phyloP scores from a whole-genome alignment of 1,284 basidiomycete species.

The Malassezia pachydermatis region DNA sequence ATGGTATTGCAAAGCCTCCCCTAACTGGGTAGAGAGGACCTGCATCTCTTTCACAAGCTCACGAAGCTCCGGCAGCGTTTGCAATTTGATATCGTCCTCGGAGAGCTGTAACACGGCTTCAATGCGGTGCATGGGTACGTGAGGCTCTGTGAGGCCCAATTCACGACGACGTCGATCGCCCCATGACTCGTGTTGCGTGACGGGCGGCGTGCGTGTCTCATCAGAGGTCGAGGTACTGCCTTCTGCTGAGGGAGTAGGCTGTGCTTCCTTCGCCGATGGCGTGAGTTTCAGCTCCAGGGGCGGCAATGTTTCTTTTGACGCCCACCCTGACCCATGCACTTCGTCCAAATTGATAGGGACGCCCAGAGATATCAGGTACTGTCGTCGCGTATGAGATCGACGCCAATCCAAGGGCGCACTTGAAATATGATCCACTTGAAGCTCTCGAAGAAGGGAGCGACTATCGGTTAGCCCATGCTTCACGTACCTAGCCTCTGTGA shows the following conservation, averaged over 20 bases:
- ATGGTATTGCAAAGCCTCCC: conserved; percentile 37
- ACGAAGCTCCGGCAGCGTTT: conserved; percentile 34
- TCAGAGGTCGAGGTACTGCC: neutral
- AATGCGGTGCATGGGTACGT: conserved; percentile 28
- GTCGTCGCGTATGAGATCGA: conserved; percentile 34
- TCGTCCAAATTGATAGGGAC: conserved; percentile 45
- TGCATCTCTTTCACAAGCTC: conserved; percentile 31
- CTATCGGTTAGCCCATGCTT: too few species aligned
- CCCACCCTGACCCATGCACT: conserved; percentile 21
- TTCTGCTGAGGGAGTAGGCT: neutral
- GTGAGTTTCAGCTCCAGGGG: conserved; percentile 34
- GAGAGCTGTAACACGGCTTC: conserved; percentile 22
- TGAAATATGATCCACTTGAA: conserved; percentile 20
- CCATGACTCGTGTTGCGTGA: conserved; percentile 20
- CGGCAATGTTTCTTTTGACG: conserved; percentile 19
- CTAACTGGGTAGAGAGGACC: conserved; percentile 28
- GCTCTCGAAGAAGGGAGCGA: conserved; percentile 15
- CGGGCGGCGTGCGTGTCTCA: neutral
- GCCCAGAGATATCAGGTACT: conserved; percentile 40
- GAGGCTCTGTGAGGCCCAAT: conserved; percentile 26
- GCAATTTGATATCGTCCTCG: conserved; percentile 35
- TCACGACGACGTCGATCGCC: conserved; percentile 31
- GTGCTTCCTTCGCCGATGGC: conserved; percentile 8
- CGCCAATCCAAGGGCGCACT: conserved; percentile 38
- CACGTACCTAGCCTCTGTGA: too few species aligned